Evolutionary conservation across 2,329 filamentous ascomycete species (phyloP), one percentile per base, ranked within the genome.

Genomic region (Microcyclosporella mali): DNA sequence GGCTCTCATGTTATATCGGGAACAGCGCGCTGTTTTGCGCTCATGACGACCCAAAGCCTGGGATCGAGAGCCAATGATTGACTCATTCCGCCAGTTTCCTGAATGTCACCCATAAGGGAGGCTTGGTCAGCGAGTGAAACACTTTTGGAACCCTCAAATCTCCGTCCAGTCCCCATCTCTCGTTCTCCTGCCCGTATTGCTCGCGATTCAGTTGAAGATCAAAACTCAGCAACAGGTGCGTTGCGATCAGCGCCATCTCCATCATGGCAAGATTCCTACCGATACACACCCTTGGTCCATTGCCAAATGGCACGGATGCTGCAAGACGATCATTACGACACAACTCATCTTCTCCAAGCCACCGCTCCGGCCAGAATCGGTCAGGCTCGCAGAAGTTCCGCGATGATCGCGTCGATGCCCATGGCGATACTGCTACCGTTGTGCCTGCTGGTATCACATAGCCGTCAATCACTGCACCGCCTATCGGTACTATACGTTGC

Each of bases 261-360:
- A 59, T 54, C 39, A 58, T 63, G 1, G 64, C 64, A 14, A 68
- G 55, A 49, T 59, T 29, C 17, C 39, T 46, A 2, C 53, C 53
- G 16, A 56, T 32, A 33, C 53, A 56, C 27, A 46, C 44, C 31
- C 45, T 45, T 11, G 49, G 46, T 2, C 53, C 53, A 15, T 40
- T 21, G 2, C 41, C 41, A 43, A 59, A 59, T 1, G 56, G 54
- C 41, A 54, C 46, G 7, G 56, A 40, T 2, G 50, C 43, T n/a
- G 43, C 40, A 15, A 51, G 33, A 15, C 52, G 45, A 27, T 58
- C 33, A 7, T 34, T 14, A 7, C n/a, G n/a, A n/a, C n/a, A n/a
- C n/a, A n/a, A n/a, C n/a, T n/a, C n/a, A 28, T 37, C n/a, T 3
- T 46, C 47, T 2, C 40, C 47, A 19, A 60, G 41, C 58, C 58